Conservation (phyloP, 345 rosid species). For the Draba incana region DNA sequence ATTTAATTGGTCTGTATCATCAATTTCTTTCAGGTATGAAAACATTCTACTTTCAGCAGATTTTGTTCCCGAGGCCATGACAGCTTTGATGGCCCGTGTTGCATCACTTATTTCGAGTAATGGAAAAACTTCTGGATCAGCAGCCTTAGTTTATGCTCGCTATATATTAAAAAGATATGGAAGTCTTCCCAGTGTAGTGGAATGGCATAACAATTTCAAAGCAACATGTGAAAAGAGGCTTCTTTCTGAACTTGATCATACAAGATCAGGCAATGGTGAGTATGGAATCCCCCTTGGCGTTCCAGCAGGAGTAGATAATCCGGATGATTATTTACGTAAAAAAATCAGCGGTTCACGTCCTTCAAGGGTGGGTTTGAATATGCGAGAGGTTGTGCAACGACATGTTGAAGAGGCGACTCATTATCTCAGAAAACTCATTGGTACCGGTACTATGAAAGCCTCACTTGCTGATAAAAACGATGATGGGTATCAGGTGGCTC, state of each 20-base stretch:
- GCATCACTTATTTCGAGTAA: conserved; percentile 61
- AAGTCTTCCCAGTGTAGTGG: conserved; percentile 71
- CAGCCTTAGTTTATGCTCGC: conserved; percentile 74
- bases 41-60: conserved; percentile 73
- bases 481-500: conserved; percentile 79
- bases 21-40: conserved; percentile 70
- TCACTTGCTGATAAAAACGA: conserved; percentile 63
- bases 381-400: conserved; percentile 82
- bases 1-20: conserved; percentile 26
- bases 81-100: conserved; percentile 65
- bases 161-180: conserved; percentile 79
- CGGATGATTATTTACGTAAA: conserved; percentile 82
- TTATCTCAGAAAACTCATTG: conserved; percentile 59
- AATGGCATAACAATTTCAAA: conserved; percentile 86
- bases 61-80: conserved; percentile 87
- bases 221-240: conserved; percentile 76
- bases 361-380: conserved; percentile 77
- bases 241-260: conserved; percentile 86
- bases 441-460: conserved; percentile 57
- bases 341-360: conserved; percentile 62
- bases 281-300: conserved; percentile 81
- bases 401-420: conserved; percentile 69
- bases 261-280: conserved; percentile 69
- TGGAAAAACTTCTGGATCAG: conserved; percentile 72
- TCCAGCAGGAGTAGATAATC: conserved; percentile 82